Evolutionary conservation across 305 asterid genomes (phyloP).

Genomic region (Coffea humblotiana): DNA sequence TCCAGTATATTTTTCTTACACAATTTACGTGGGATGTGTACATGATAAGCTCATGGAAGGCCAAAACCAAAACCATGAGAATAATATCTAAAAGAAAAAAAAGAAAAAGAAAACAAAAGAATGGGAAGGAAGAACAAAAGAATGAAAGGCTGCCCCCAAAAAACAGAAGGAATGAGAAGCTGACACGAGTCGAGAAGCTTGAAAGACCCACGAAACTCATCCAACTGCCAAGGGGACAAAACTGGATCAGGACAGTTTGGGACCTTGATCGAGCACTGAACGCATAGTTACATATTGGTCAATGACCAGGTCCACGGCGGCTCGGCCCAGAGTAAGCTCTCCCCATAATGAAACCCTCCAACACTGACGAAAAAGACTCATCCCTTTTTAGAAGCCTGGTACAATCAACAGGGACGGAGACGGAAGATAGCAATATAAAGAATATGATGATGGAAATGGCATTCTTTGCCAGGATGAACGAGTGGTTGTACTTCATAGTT

Average conservation of each 20-base stretch:
- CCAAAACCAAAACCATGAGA: background rate
- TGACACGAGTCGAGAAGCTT: background rate
- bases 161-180: background rate
- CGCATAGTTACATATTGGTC: background rate
- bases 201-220: background rate
- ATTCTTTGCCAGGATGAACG: slow-evolving; percentile 17
- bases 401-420: slow-evolving; percentile 13
- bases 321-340: slow-evolving; percentile 40
- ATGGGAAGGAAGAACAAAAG: background rate
- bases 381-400: slow-evolving; percentile 15
- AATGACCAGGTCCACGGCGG: slow-evolving; percentile 34
- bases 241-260: background rate
- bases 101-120: background rate
- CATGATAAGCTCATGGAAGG: background rate
- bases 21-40: background rate
- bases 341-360: slow-evolving; percentile 13
- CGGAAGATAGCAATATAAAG: slow-evolving; percentile 20
- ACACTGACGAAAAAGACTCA: background rate
- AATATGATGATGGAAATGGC: slow-evolving; percentile 17
- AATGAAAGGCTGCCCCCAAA: background rate
- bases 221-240: background rate
- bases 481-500: slow-evolving; percentile 8
- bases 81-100: too few species aligned
- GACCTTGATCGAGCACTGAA: background rate
- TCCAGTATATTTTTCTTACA: background rate